Base-by-base conservation (phyloP, 805 yeast genomes). In the Suhomyces tanzawaensis region DNA sequence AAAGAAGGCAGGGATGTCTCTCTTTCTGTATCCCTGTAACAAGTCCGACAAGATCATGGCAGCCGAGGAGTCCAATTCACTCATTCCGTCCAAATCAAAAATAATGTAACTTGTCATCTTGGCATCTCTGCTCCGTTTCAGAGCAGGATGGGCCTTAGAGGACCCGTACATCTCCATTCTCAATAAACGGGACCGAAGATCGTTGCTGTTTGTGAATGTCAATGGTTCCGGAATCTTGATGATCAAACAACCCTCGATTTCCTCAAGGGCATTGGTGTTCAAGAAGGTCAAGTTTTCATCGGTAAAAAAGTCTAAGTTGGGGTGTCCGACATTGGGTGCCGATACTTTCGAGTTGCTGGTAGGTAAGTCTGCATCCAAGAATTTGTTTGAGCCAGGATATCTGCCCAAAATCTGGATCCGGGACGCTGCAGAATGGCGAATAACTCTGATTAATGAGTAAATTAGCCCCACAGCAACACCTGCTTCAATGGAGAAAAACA, bases 401-500 rank as follows among this genome's bases (percentile, higher is more conserved):
- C 93, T 69, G 3, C 89, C 87, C 44, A 88, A 65, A 34, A 90
- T 85, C 57, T 88, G 96, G 42, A 89, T 86, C 46, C 95, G 71
- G 2, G 96, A 89, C 39, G 75, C 70, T 0, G 95, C 80, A 1
- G 95, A 81, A 54, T 86, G 87, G 47, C 78, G 83, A 21, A 89
- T 75, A 4, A 91, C 90, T 40, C 95, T 68, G 23, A 90, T 69
- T 14, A 91, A 64, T 29, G 95, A 88, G 48, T 87, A 85, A 0
- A 78, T 77, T 33, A 86, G 79, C 0, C 99, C 98, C n/a, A 87
- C 74, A 2, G 84, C 79, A 33, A 93, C 87, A 1, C 99, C 98
- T 12, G 84, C 80, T 58, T 91, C 96, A 56, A 90, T 81, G 0
- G 97, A 88, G 57, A 62, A 66, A 48, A 80, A 75, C 16, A 85